Conservation (phyloP, 2,329 filamentous ascomycete species). For the Sporothrix globosa region DNA sequence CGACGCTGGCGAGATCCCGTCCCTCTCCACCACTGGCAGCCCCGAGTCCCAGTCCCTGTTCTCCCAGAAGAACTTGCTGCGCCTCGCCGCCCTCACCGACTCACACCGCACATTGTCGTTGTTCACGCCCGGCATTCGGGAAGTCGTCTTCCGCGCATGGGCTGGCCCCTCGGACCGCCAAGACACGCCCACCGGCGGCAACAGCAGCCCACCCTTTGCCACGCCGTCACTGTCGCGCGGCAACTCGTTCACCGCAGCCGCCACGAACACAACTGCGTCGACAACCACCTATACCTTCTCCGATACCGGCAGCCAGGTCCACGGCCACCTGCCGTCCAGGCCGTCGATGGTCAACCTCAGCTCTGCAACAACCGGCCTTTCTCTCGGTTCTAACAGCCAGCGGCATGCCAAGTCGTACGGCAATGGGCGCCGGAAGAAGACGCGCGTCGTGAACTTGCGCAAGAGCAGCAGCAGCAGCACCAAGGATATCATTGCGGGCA, state of each 20-base stretch:
- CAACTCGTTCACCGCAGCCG: constrained; percentile 62
- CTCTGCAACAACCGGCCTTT: constrained; percentile 65
- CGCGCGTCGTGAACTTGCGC: constrained; percentile 79
- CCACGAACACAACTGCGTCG: constrained; percentile 61
- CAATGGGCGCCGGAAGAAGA: constrained; percentile 75
- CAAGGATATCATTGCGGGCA: constrained; percentile 43
- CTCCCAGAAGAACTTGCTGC: constrained; percentile 89
- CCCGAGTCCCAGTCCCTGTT: constrained; percentile 86
- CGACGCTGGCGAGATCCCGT: constrained; percentile 73
- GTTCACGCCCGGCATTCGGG: constrained; percentile 86
- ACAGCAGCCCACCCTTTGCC: constrained; percentile 53
- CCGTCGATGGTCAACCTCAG: constrained; percentile 66
- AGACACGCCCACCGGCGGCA: constrained; percentile 51
- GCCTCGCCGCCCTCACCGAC: constrained; percentile 79
- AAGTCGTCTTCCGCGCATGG: constrained; percentile 92
- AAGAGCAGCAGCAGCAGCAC: constrained; percentile 51
- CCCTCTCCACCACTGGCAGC: constrained; percentile 75
- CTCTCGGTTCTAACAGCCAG: constrained; percentile 62
- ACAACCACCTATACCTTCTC: constrained; percentile 75
- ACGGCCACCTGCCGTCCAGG: constrained; percentile 67
- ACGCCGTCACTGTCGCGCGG: constrained; percentile 63
- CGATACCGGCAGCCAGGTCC: constrained; percentile 66
- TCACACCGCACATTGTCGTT: constrained; percentile 89
- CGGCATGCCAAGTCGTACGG: constrained; percentile 62
- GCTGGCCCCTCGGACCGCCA: constrained; percentile 74